Evolutionary conservation across 73 alveolate species (phyloP), one percentile per base, ranked within the genome.

Genomic region (Uronychia setigera): DNA sequence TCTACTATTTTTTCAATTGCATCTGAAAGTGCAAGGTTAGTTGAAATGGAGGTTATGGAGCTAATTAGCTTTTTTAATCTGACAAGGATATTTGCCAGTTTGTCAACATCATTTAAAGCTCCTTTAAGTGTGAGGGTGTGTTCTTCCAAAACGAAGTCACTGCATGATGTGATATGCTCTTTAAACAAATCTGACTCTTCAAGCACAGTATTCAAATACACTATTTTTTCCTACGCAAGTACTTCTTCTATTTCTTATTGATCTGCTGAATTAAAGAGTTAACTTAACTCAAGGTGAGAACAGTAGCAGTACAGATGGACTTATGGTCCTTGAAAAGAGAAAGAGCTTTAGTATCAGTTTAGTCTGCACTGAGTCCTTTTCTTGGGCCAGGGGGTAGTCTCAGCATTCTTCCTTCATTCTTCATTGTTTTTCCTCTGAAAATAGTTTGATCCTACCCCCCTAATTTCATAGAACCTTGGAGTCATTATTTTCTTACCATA

Each of bases 1-100:
- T 89, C 89, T 13, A 89, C 87, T 30, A 89, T 89, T 59, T 78
- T 59, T 60, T 86, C 86, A 33, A 89, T 77, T 30, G 95, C 95
- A 29, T 89, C 95, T 59, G 80, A 58, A 32, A 89, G 60, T 26
- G 60, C 75, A 0, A 80, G 88, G 57, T 76, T 75, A 25, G 26
- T 31, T 31, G 82, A 59, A 27, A 81, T 57, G 11, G 28, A 19
- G 26, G 58, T 30, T 27, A 76, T 29, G 0, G 74, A n/a, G 26
- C 67, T 9, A 26, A 59, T 57, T n/a, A 81, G 88, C 32, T 59
- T 59, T 28, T 60, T 81, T 32, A 81, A 26, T 31, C 88, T 31
- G 26, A 31, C 9, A 11, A 67, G 13, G 29, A 81, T 0, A 0
- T 29, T 29, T 31, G 32, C 32, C 33, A 81, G 32, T 13, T 35